phyloP scores from a whole-genome alignment of 148 eudicot species.

The Bassia scoparia region DNA sequence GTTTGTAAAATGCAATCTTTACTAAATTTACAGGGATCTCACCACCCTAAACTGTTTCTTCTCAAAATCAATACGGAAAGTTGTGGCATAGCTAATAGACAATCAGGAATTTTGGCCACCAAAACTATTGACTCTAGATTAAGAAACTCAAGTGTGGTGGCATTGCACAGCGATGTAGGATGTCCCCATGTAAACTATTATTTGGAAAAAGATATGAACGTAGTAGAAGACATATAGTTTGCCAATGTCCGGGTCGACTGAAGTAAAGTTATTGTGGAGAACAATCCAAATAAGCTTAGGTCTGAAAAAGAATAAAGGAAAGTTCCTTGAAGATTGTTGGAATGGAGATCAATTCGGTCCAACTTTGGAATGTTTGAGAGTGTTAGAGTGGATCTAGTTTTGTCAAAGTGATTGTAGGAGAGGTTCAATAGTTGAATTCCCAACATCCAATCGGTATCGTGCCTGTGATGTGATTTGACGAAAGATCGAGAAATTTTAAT shows the following conservation, averaged over 20 bases:
- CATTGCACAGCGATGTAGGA: constrained; percentile 15
- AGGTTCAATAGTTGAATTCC: not conserved
- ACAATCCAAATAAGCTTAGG: not conserved
- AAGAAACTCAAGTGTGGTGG: not conserved
- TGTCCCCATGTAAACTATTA: constrained; percentile 11
- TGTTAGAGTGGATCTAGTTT: constrained; percentile 21
- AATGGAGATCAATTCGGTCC: constrained; percentile 37
- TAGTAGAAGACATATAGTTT: not conserved
- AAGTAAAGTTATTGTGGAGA: constrained; percentile 23
- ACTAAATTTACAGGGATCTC: constrained; percentile 1
- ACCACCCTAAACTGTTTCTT: constrained; percentile 15
- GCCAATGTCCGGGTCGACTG: not conserved
- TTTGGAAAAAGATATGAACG: constrained; percentile 20
- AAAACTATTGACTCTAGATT: constrained; percentile 12
- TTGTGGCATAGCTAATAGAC: not conserved
- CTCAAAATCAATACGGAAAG: not conserved
- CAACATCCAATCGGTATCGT: constrained; percentile 21
- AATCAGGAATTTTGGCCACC: constrained; percentile 17
- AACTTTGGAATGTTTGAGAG: not conserved
- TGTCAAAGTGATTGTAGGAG: constrained; percentile 17
- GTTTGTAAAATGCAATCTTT: constrained; percentile 18
- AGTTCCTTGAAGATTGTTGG: constrained; percentile 38
- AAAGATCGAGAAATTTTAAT: constrained; percentile 22
- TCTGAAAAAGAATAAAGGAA: constrained; percentile 28
- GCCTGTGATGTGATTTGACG: constrained; percentile 29